Base-by-base conservation (phyloP, 148 eudicot genomes). In the Dianthus caryophyllus region DNA sequence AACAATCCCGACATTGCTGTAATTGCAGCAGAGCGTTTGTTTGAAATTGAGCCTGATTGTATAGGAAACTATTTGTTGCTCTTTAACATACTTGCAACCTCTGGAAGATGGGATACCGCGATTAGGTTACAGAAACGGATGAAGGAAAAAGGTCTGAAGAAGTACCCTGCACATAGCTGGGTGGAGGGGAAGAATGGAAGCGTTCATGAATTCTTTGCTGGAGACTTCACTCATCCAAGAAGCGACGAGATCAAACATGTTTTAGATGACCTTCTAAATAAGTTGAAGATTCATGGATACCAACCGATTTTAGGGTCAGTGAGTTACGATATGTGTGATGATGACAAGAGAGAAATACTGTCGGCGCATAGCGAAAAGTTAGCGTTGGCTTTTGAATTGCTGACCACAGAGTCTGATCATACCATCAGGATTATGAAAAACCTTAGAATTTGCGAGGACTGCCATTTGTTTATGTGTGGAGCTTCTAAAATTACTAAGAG, bases 401-500 rank as follows among this genome's bases (percentile, higher is more conserved):
- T 84, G 26, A 75, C 49, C n/a, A 64, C 75, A 48, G 76, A 73
- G 51, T 69, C 70, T 50, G 76, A 69, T 48, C 38, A 65, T 55
- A 52, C 79, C 8, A 78, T 87, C 51, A 78, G 84, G 82, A 84
- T 87, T 16, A 74, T 84, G 80, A 87, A 87, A 75, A 87, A 87
- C 75, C 65, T 84, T 43, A 71, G 88, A 60, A 84, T 87, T 33
- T 87, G 92, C 31, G 88, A 82, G 73, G 92, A 84, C 52, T 87
- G 88, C 74, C 88, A 87, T 65, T 56, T 57, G 26, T 72, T 84
- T 50, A 87, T 84, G 88, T 82, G 86, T 77, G 80, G 81, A 65
- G 84, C 82, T 56, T 84, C 88, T 57, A 64, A 61, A 73, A 64
- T 81, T 58, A 75, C 70, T 1, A 73, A 75, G 22, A 81, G 85